These are phyloP conservation scores for Stephanodiscus triporus DNA, from an alignment of 108 stramenopile species.

Conservation along the genomic window DNA sequence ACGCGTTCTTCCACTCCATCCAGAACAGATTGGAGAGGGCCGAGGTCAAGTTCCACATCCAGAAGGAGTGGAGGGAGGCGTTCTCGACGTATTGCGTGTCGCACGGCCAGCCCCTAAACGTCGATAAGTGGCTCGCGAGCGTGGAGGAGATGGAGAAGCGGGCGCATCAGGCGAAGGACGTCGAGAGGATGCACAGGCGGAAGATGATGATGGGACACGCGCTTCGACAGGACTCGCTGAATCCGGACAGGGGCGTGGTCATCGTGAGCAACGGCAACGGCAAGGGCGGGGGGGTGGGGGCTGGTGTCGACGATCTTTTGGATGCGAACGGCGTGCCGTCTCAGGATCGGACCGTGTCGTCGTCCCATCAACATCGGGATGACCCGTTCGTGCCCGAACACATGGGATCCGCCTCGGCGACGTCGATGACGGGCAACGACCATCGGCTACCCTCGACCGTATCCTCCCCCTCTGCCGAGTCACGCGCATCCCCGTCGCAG, in stretches of 20 bases:
- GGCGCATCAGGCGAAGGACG: slow-evolving; percentile 69
- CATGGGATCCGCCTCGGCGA: background rate
- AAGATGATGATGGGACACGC: slow-evolving; percentile 87
- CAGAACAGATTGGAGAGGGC: slow-evolving; percentile 64
- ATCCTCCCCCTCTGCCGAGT: background rate
- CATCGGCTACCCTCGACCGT: background rate
- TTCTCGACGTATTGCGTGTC: slow-evolving; percentile 71
- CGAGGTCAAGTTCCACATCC: slow-evolving; percentile 85
- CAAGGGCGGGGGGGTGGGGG: background rate
- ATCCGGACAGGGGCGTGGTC: slow-evolving; percentile 77
- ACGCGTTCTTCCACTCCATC: slow-evolving; percentile 70
- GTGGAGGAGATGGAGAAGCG: slow-evolving; percentile 88
- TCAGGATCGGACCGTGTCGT: background rate
- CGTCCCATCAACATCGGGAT: background rate
- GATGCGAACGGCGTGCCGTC: background rate
- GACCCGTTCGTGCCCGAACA: background rate
- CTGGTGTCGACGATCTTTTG: background rate
- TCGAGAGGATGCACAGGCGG: slow-evolving; percentile 72
- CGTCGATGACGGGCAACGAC: slow-evolving; percentile 2
- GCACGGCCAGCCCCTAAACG: slow-evolving; percentile 71
- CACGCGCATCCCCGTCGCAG: background rate
- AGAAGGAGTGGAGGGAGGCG: slow-evolving; percentile 81
- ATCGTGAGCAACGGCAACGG: slow-evolving; percentile 50
- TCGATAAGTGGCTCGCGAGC: slow-evolving; percentile 73
- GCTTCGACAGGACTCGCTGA: slow-evolving; percentile 61